These are phyloP conservation scores for Neofusicoccum sp. DNA, from an alignment of 2,329 filamentous ascomycete species.

Conservation along the genomic window DNA sequence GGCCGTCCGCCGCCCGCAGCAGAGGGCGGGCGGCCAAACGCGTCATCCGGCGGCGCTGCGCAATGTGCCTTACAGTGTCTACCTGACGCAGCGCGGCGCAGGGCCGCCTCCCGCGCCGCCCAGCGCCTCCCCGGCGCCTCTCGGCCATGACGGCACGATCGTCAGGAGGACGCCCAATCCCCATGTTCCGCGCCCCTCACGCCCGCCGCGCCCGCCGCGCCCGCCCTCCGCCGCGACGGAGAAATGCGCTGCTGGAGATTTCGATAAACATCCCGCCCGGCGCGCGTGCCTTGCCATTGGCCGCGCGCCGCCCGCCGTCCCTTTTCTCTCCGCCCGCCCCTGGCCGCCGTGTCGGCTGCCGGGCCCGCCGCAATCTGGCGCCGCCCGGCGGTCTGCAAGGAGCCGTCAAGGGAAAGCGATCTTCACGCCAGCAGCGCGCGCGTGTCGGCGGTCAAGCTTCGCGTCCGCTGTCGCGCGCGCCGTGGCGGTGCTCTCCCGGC, in stretches of 20 bases:
- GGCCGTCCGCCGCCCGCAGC: not conserved
- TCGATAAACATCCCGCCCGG: constrained; percentile 7
- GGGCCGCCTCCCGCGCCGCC: constrained; percentile 12
- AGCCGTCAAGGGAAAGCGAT: constrained; percentile 1
- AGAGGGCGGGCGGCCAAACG: not conserved
- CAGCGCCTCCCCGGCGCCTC: not conserved
- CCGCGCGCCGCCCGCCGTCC: constrained; percentile 6
- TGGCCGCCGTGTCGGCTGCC: constrained; percentile 12
- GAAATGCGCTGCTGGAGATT: constrained; percentile 8
- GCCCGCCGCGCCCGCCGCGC: constrained; percentile 7
- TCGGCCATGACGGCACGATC: constrained; percentile 8
- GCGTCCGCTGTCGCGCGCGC: not conserved
- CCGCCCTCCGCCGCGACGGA: not conserved
- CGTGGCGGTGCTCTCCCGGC: not conserved
- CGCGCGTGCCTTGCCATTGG: not conserved
- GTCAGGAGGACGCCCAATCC: constrained; percentile 15
- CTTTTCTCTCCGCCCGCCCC: constrained; percentile 12
- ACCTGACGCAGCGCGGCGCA: constrained; percentile 5
- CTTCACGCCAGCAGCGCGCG: not conserved
- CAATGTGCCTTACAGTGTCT: constrained; percentile 9
- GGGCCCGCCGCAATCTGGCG: constrained; percentile 11
- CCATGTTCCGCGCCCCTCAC: constrained; percentile 10
- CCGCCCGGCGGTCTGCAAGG: not conserved
- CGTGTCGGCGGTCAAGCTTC: constrained; percentile 5
- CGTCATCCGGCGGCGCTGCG: not conserved